phyloP scores from a whole-genome alignment of 306 rosid species.

The Mucuna pruriens region DNA sequence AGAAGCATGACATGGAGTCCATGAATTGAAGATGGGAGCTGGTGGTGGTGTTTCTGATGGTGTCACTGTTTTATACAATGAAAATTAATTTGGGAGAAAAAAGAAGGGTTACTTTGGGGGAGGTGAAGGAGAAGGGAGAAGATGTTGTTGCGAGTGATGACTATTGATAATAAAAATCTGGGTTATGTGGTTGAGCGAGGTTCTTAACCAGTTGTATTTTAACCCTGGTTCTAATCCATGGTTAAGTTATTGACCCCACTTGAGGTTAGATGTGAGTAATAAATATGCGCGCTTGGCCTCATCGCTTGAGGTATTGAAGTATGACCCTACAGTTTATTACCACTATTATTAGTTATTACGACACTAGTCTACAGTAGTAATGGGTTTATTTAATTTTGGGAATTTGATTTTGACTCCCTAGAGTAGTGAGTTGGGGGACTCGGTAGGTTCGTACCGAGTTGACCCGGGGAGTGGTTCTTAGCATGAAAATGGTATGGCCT shows the following conservation, averaged over 20 bases:
- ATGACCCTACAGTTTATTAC: conserved; percentile 37
- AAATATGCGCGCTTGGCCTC: conserved; percentile 49
- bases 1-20: conserved; percentile 16
- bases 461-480: conserved; percentile 36
- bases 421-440: too few species aligned
- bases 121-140: neutral
- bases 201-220: conserved; percentile 84
- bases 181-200: conserved; percentile 80
- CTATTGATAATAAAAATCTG: conserved; percentile 72
- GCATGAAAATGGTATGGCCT: conserved; percentile 51
- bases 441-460: conserved; percentile 36
- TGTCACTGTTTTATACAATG: conserved; percentile 36
- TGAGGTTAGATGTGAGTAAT: conserved; percentile 77
- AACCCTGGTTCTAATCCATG: conserved; percentile 87
- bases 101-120: conserved; percentile 22
- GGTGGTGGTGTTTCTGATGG: neutral
- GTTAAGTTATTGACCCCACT: conserved; percentile 75
- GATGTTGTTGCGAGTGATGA: conserved; percentile 22
- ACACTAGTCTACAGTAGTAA: neutral
- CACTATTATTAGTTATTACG: conserved; percentile 23
- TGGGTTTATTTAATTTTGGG: conserved; percentile 22
- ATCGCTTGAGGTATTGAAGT: conserved; percentile 7
- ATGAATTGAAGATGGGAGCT: conserved; percentile 42
- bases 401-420: conserved; percentile 41
- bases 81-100: neutral